Conservation (phyloP, 108 stramenopile species). For the Asterionellopsis glacialis region DNA sequence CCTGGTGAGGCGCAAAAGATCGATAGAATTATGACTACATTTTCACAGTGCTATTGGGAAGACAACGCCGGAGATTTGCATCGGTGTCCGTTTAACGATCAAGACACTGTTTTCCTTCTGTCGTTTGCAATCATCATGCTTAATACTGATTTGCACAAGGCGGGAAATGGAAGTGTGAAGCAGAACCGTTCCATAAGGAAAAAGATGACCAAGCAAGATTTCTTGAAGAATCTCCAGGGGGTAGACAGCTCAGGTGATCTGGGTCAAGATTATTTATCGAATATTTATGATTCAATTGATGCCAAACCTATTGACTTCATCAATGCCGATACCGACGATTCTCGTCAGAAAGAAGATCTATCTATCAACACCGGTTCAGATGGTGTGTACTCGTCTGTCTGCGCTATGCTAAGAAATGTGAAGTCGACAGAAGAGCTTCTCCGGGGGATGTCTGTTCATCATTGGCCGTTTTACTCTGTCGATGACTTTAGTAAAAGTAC, state of each 20-base stretch:
- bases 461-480: conserved; percentile 43
- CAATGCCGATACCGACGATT: background rate
- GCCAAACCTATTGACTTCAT: conserved; percentile 48
- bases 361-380: no score
- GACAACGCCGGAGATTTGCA: conserved; percentile 86
- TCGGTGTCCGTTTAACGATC: conserved; percentile 80
- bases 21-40: conserved; percentile 85
- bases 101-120: conserved; percentile 89
- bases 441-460: conserved; percentile 57
- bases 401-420: conserved; percentile 46
- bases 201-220: conserved; percentile 89
- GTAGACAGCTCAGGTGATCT: conserved; percentile 63
- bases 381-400: no score
- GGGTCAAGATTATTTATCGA: conserved; percentile 57
- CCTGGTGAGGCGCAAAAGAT: conserved; percentile 98
- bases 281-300: conserved; percentile 78
- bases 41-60: conserved; percentile 93
- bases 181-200: conserved; percentile 15
- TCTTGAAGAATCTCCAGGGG: conserved; percentile 83
- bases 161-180: conserved; percentile 31
- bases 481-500: conserved; percentile 27
- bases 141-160: conserved; percentile 96
- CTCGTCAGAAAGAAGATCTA: no score
- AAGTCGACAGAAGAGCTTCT: conserved; percentile 70
- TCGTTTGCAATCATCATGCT: conserved; percentile 97